Base-by-base conservation (phyloP, 768 basidiomycete genomes). In the Psilocybe azurescens region DNA sequence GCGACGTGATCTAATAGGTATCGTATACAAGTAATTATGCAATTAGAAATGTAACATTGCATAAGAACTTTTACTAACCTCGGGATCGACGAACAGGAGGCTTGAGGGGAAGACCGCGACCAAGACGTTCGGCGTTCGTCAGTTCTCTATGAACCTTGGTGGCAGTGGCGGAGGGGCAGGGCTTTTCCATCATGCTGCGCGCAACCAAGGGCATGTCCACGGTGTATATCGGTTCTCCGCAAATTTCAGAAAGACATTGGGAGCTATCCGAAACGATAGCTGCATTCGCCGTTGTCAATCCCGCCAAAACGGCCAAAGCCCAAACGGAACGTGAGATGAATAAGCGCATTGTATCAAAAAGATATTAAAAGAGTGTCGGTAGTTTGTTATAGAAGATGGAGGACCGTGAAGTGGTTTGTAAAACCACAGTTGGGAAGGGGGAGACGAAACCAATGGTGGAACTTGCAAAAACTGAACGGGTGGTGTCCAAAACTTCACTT, bases 91-190 rank as follows among this genome's bases (percentile, higher is more conserved):
- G 65, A 54, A 57, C 61, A 18, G 72, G 72, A 4, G 68, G 66
- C 48, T 71, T 72, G 13, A 68, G 66, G 20, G 70, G 70, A 2
- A 73, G 55, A 41, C 67, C 68, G n/a, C 65, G 69, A 38, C 62
- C 60, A 9, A 73, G 64, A 18, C 72, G 65, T 59, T 73, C 56
- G 14, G 51, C 70, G 59, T 73, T 73, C 18, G 70, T 70, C n/a
- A 72, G 39, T 7, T 30, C 38, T 18, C 41, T 33, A 30, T 18
- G 44, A 1, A n/a, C 24, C 13, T 24, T 29, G 41, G 36, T 6
- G 28, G 20, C 56, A 13, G 48, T 28, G 16, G 36, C 41, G 46
- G 41, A 28, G 16, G 61, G n/a, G 46, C 24, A 28, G 38, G 61
- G 9, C 16, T 11, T 32, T n/a, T 33, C 38, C 20, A 13, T 5